Percentiles rank a stretch among this genome's conserved stretches.
Conservation (phyloP, 768 basidiomycete genomes). For the Obba rivulosa region DNA sequence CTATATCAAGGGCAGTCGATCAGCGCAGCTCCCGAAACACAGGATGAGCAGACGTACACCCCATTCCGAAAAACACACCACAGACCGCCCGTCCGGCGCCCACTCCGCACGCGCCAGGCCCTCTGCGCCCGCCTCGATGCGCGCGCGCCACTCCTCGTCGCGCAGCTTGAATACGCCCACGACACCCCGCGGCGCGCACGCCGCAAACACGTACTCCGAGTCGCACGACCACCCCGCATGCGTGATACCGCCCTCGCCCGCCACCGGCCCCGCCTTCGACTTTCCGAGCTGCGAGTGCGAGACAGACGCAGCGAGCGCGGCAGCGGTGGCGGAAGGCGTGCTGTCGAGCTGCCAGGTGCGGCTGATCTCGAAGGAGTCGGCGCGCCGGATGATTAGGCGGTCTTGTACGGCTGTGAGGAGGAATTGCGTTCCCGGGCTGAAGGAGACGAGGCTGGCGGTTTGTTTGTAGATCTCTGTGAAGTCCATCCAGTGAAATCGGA, state of each 20-base stretch:
- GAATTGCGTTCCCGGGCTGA: slow-evolving; percentile 86
- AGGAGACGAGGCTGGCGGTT: slow-evolving; percentile 58
- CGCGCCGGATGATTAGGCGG: slow-evolving; percentile 75
- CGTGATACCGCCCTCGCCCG: slow-evolving; percentile 48
- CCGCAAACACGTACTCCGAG: slow-evolving; percentile 81
- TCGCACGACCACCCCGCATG: slow-evolving; percentile 85
- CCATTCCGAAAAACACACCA: slow-evolving; percentile 91
- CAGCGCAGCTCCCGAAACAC: background rate
- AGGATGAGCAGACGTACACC: slow-evolving; percentile 56
- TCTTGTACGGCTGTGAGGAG: slow-evolving; percentile 77
- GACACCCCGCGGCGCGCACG: slow-evolving; percentile 62
- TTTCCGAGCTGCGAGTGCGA: background rate
- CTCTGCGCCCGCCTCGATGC: slow-evolving; percentile 78
- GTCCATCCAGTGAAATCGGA: no score
- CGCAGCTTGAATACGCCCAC: slow-evolving; percentile 77
- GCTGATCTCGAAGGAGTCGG: slow-evolving; percentile 79
- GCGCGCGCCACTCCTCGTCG: slow-evolving; percentile 73
- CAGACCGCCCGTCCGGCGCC: slow-evolving; percentile 78
- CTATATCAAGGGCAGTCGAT: slow-evolving; percentile 32
- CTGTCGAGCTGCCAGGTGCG: slow-evolving; percentile 71
- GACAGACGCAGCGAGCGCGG: slow-evolving; percentile 28
- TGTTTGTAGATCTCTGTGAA: slow-evolving; percentile 85
- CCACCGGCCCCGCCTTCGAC: background rate
- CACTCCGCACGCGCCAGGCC: slow-evolving; percentile 85
- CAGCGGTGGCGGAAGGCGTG: slow-evolving; percentile 45